phyloP scores from a whole-genome alignment of 305 asterid species.

The Fraxinus albicans region DNA sequence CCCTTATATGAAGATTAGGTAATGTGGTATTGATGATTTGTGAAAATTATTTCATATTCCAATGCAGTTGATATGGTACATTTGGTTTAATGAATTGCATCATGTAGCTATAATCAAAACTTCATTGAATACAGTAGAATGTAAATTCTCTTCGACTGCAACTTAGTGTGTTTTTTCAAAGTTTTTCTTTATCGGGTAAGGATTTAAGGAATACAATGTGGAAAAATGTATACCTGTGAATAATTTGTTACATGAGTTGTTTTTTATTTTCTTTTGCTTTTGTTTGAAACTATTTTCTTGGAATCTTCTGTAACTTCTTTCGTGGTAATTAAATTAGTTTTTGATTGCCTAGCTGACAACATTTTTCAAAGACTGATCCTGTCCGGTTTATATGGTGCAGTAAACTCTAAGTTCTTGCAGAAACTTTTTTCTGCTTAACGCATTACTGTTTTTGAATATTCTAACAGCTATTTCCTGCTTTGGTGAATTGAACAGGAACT shows the following conservation, averaged over 20 bases:
- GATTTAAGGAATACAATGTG: background rate
- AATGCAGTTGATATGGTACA: background rate
- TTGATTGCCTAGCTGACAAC: background rate
- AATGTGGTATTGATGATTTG: background rate
- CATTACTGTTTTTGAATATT: background rate
- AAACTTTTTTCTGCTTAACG: background rate
- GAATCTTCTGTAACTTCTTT: background rate
- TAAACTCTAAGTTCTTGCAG: background rate
- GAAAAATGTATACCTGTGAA: background rate
- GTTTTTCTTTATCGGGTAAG: background rate
- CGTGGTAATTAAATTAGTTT: background rate
- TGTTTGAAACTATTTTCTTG: background rate
- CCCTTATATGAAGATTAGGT: background rate
- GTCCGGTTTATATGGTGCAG: background rate
- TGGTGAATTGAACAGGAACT: conserved; percentile 40
- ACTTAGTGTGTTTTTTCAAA: background rate
- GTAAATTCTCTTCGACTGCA: background rate
- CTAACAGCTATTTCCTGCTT: conserved; percentile 11
- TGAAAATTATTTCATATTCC: background rate
- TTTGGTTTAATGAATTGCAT: background rate
- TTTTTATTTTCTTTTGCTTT: background rate
- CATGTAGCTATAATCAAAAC: background rate
- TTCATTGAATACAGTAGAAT: background rate
- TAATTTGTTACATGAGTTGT: background rate
- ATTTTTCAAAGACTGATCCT: background rate